Percentiles rank a stretch among this genome's conserved stretches.
Conservation (phyloP, 1,284 basidiomycete genomes). For the Jaminaea rosea region DNA sequence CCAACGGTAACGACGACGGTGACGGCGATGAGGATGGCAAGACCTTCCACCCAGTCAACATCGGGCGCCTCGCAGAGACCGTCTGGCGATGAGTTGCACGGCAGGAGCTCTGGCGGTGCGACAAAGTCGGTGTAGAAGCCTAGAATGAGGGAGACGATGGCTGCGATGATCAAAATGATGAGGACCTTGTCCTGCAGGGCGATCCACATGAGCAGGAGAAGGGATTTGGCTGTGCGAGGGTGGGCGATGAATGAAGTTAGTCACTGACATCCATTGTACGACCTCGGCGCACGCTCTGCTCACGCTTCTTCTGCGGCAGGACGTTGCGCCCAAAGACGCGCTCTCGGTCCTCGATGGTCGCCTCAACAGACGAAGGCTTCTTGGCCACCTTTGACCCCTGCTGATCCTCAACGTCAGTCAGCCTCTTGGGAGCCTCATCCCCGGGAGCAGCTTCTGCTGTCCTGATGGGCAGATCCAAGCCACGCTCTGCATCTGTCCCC, state of each 20-base stretch:
- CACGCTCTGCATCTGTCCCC: constrained; percentile 57
- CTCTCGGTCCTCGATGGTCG: constrained; percentile 24
- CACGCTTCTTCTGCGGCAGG: constrained; percentile 65
- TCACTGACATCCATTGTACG: too few species aligned
- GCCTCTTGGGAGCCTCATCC: constrained; percentile 7
- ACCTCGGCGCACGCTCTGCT: too few species aligned
- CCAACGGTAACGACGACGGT: constrained; percentile 57
- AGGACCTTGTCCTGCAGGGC: constrained; percentile 92
- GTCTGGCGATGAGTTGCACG: constrained; percentile 48
- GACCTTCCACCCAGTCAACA: constrained; percentile 93
- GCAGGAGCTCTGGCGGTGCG: constrained; percentile 53
- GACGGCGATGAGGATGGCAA: constrained; percentile 87
- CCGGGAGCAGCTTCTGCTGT: background rate
- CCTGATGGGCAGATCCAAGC: constrained; percentile 21
- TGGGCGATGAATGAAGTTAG: too few species aligned
- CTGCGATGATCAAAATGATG: constrained; percentile 78
- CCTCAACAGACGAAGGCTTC: constrained; percentile 18
- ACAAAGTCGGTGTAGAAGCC: constrained; percentile 91
- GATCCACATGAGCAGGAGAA: constrained; percentile 81
- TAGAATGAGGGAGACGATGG: constrained; percentile 82
- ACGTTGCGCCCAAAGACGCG: constrained; percentile 71
- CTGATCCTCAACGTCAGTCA: constrained; percentile 12
- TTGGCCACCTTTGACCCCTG: background rate
- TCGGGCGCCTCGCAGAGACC: constrained; percentile 25
- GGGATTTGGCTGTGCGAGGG: constrained; percentile 71